Conservation (phyloP, 768 basidiomycete species). For the Amylocystis lapponica region DNA sequence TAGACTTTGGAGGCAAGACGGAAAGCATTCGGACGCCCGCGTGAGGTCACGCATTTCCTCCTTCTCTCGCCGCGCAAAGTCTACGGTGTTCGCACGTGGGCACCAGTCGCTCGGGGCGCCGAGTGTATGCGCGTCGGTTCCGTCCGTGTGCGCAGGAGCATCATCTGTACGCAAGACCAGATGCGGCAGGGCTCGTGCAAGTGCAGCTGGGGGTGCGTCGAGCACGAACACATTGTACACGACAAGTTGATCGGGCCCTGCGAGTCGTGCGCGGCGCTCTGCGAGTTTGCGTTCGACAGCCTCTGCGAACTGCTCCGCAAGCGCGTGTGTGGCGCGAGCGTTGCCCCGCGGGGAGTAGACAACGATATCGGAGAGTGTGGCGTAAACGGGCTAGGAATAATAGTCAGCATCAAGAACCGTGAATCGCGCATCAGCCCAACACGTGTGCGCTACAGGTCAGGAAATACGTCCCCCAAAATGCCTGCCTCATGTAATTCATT, state of each 20-base stretch:
- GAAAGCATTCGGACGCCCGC: conserved; percentile 72
- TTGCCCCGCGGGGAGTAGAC: conserved; percentile 74
- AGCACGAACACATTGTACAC: conserved; percentile 78
- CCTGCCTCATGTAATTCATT: too few relatives aligned
- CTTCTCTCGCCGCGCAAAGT: conserved; percentile 79
- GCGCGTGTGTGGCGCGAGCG: conserved; percentile 44
- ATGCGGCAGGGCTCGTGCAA: conserved; percentile 41
- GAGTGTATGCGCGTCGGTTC: conserved; percentile 26
- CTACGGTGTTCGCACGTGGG: conserved; percentile 59
- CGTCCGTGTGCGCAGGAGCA: conserved; percentile 31
- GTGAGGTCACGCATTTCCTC: conserved; percentile 91
- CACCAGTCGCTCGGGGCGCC: conserved; percentile 9
- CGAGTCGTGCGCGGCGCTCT: conserved; percentile 30
- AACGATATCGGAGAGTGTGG: conserved; percentile 85
- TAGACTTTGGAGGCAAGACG: conserved; percentile 14
- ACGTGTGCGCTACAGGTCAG: too few relatives aligned
- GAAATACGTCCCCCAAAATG: too few relatives aligned
- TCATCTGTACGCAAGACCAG: conserved; percentile 47
- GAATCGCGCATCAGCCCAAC: too few relatives aligned
- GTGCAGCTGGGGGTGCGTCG: conserved; percentile 43
- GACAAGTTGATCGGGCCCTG: conserved; percentile 29
- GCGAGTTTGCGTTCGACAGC: conserved; percentile 54
- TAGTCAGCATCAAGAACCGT: conserved; percentile 8
- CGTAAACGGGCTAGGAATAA: conserved; percentile 63
- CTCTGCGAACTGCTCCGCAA: conserved; percentile 60